These are phyloP conservation scores for Diaporthe sp. DNA, from an alignment of 2,329 filamentous ascomycete species.

Conservation along the genomic window DNA sequence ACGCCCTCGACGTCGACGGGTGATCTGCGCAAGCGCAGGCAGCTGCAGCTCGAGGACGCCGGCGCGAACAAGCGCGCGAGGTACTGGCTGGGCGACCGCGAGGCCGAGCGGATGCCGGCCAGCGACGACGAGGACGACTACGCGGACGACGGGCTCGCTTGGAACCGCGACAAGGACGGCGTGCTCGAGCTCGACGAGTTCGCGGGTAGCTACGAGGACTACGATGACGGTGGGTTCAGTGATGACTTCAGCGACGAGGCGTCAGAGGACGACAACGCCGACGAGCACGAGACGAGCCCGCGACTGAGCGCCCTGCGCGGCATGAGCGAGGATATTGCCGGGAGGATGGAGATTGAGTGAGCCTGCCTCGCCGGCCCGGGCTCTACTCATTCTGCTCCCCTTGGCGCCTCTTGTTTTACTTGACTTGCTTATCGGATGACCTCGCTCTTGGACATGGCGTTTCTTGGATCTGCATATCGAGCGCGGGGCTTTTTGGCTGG, in stretches of 20 bases:
- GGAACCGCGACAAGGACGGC: conserved; percentile 72
- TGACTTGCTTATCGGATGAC: not conserved
- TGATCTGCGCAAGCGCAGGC: conserved; percentile 45
- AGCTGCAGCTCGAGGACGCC: conserved; percentile 48
- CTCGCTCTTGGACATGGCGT: conserved; percentile 12
- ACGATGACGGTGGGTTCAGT: conserved; percentile 61
- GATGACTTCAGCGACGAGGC: conserved; percentile 52
- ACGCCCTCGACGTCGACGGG: conserved; percentile 46
- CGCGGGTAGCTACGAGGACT: conserved; percentile 61
- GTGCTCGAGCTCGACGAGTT: conserved; percentile 69
- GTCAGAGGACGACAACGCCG: conserved; percentile 55
- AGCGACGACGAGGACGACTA: conserved; percentile 64
- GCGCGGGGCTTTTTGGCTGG: conserved; percentile 6
- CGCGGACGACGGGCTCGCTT: conserved; percentile 66
- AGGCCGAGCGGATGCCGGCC: conserved; percentile 61
- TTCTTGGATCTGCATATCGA: conserved; percentile 9
- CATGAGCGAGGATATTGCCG: conserved; percentile 74
- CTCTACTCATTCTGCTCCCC: not conserved
- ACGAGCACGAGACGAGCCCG: conserved; percentile 49
- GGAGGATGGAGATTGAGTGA: conserved; percentile 72
- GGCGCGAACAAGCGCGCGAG: conserved; percentile 84
- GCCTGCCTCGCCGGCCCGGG: not conserved
- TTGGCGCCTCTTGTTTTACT: not conserved
- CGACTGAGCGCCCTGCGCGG: conserved; percentile 62
- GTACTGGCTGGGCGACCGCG: conserved; percentile 86